Conservation (phyloP, 148 eudicot species). For the Pouteria glomerata region DNA sequence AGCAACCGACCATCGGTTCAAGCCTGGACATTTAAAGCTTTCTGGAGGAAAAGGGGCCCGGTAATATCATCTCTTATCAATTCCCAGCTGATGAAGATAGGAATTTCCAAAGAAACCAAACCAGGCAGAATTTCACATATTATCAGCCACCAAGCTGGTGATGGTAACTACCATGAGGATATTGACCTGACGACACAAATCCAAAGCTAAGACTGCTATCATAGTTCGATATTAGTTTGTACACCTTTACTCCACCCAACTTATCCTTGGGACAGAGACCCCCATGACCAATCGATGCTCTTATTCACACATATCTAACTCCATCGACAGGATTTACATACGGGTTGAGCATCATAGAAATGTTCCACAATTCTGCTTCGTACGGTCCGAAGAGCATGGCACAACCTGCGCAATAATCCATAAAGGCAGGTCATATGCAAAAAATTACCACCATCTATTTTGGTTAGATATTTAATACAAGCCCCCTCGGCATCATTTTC, state of each 20-base stretch:
- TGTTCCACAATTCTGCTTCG: background rate
- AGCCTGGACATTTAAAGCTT: too few species aligned
- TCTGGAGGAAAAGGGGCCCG: background rate
- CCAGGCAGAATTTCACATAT: background rate
- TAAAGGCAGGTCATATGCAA: background rate
- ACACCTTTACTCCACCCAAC: background rate
- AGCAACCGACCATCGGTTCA: too few species aligned
- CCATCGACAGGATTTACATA: background rate
- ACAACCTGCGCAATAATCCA: slow-evolving; percentile 23
- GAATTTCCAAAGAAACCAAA: background rate
- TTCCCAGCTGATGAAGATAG: background rate
- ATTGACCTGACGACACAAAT: background rate
- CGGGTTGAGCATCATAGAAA: background rate
- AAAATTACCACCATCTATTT: too few species aligned
- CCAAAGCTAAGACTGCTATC: background rate
- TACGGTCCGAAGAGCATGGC: slow-evolving; percentile 19
- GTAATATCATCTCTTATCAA: background rate
- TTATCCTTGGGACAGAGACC: background rate
- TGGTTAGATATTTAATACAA: too few species aligned
- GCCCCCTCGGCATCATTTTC: too few species aligned
- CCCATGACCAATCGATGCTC: background rate
- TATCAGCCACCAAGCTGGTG: background rate
- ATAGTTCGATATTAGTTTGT: background rate
- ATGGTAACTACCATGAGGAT: background rate
- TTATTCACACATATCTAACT: background rate